Evolutionary conservation across 805 yeast genomes (phyloP).

Genomic region (Debaryomyces maramus): DNA sequence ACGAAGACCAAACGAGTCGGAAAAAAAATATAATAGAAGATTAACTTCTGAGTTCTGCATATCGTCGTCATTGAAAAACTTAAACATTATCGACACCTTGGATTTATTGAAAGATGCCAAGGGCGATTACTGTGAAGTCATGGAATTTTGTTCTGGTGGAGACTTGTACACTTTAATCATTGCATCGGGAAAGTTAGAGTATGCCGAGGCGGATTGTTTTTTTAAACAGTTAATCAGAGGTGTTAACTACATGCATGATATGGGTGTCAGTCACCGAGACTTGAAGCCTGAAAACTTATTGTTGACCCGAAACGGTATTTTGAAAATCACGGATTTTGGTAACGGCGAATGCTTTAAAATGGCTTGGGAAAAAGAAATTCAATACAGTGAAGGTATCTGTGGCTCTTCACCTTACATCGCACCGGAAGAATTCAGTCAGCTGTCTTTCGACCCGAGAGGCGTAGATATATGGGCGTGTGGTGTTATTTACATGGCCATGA

Average conservation of each 20-base stretch:
- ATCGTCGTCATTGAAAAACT: constrained; percentile 73
- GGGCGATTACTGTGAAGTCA: constrained; percentile 80
- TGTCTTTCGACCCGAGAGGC: constrained; percentile 76
- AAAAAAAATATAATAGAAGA: constrained; percentile 66
- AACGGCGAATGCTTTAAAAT: constrained; percentile 77
- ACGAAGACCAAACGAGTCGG: constrained; percentile 57
- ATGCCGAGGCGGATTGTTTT: constrained; percentile 85
- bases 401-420: constrained; percentile 91
- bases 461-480: constrained; percentile 94
- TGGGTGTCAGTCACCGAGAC: constrained; percentile 90
- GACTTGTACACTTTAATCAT: constrained; percentile 73
- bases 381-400: constrained; percentile 71
- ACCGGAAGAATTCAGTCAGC: constrained; percentile 72
- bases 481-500: constrained; percentile 88
- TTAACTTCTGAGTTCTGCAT: constrained; percentile 83
- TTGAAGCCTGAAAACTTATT: constrained; percentile 84
- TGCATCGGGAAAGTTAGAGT: constrained; percentile 75
- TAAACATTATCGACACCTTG: constrained; percentile 72
- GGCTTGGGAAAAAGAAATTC: constrained; percentile 80
- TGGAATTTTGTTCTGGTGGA: constrained; percentile 85
- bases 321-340: constrained; percentile 89
- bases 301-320: constrained; percentile 65
- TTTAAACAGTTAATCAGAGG: constrained; percentile 84
- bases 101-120: constrained; percentile 80
- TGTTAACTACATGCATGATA: constrained; percentile 82